Base-by-base conservation (phyloP, 192 early-diverging fungal genomes). In the Rhizoclosmatium globosum region DNA sequence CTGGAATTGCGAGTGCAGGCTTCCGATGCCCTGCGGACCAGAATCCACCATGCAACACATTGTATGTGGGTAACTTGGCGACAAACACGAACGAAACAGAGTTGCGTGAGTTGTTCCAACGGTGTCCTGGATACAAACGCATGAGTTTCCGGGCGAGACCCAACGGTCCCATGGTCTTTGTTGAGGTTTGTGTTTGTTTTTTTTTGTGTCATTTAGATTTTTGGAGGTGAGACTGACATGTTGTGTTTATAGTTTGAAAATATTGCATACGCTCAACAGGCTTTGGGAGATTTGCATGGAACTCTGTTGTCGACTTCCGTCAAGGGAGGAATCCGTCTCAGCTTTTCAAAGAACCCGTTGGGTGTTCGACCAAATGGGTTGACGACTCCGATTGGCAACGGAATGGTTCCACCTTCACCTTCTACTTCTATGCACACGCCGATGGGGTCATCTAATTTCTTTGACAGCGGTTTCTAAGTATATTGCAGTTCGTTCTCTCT, bases 141-240 rank as follows among this genome's bases (percentile, higher is more conserved):
- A 88, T 99, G 86, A 94, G 91, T 64, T 98, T 94, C 89, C 89
- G 93, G 47, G 88, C 87, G 48, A 94, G 97, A 77, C 90, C 94
- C 45, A 96, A 96, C 79, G 97, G 97, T 0, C 97, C 96, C 15
- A 98, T 99, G 94, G 98, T 97, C 84, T 99, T 99, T 94, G 96
- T 99, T 46, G 97, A 99, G 84, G 87, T 89, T 81, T 45, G 79
- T 56, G 2, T 19, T 76, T 39, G 4, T 47, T 62, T 62, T 17
- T 62, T 17, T 21, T 15, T 50, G 6, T 9, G 17, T 53, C 38
- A 44, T 43, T n/a, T n/a, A 81, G 23, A 44, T 39, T 42, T 57
- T 47, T 47, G n/a, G 39, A 21, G 13, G 42, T 50, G 15, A 66
- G 39, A 69, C 41, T 43, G 23, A 19, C 2, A 0, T 4, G 44